Base-by-base conservation (phyloP, 2,329 filamentous ascomycete genomes). In the Ophiognomonia clavigignenti-juglandacearum region DNA sequence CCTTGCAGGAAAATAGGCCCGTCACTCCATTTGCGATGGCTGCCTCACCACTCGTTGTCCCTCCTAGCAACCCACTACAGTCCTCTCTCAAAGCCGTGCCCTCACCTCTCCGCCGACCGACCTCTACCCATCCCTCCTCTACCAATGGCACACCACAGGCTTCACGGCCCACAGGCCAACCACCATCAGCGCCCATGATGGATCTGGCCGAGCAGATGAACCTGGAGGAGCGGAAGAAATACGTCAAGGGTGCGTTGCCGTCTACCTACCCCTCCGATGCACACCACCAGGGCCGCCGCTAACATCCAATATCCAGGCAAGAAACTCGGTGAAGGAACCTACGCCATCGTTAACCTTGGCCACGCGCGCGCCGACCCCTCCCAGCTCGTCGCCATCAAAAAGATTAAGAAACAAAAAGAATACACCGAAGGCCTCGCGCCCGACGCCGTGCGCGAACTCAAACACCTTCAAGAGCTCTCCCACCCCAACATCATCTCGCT, bases 401-500 rank as follows among this genome's bases (percentile, higher is more conserved):
- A 92, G 71, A 93, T 93, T 72, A 93, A 93, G 64, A 74, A 90
- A 49, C 86, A 89, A 58, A 84, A 86, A 51, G 87, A 92, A 62
- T 95, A 88, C 70, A 85, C 82, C 50, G 90, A 97, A 65, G 93
- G 93, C 55, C 86, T 98, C 66, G 86, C 89, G 6, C 90, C 93
- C 66, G 93, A 98, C 67, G 90, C 91, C 31, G 85, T 98, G 54
- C 90, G 93, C 59, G 93, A 98, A 73, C 86, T 97, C 62, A 95
- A 95, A 65, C 91, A 91, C 64, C 80, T 98, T 3, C 91, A 95
- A 64, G 93, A 98, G 70, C 82, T 98, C 23, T 84, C 82, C 18
- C 93, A 98, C 66, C 88, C 91, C 6, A 97, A 97, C 69, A 93
- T 98, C 67, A 96, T 98, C 67, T 85, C 85, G 13, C 80, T 98